These are phyloP conservation scores for Puccinellia tenuiflora DNA, from an alignment of 176 grass and related monocot genomes.

Conservation along the genomic window DNA sequence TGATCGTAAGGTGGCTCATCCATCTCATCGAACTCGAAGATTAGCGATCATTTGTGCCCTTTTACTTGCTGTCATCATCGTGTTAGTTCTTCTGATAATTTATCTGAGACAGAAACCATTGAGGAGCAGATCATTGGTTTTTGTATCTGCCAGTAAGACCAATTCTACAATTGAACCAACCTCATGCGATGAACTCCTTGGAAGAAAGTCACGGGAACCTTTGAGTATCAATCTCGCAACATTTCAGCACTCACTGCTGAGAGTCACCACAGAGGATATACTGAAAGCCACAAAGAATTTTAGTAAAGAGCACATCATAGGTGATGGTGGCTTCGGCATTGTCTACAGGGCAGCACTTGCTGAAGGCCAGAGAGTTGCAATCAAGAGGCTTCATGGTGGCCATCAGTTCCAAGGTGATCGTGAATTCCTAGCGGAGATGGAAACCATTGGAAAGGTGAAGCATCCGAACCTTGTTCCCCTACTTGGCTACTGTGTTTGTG, in stretches of 20 bases:
- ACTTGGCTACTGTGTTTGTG: slow-evolving; percentile 92
- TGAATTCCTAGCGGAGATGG: slow-evolving; percentile 94
- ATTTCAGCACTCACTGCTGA: slow-evolving; percentile 75
- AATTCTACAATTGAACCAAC: slow-evolving; percentile 61
- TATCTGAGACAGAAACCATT: slow-evolving; percentile 49
- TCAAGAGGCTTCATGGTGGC: slow-evolving; percentile 91
- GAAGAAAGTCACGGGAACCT: slow-evolving; percentile 75
- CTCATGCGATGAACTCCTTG: slow-evolving; percentile 81
- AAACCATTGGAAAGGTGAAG: slow-evolving; percentile 97
- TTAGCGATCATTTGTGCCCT: slow-evolving; percentile 35
- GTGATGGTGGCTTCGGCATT: slow-evolving; percentile 90
- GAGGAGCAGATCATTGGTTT: slow-evolving; percentile 34
- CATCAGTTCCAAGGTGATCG: slow-evolving; percentile 78
- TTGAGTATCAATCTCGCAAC: slow-evolving; percentile 95
- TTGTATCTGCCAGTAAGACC: slow-evolving; percentile 41
- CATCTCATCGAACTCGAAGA: slow-evolving; percentile 33
- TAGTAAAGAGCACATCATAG: slow-evolving; percentile 87
- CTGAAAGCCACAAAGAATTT: slow-evolving; percentile 89
- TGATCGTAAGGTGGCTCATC: slow-evolving; percentile 24
- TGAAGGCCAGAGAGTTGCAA: slow-evolving; percentile 61
- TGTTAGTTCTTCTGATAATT: slow-evolving; percentile 35
- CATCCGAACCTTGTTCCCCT: slow-evolving; percentile 86
- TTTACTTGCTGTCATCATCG: slow-evolving; percentile 27
- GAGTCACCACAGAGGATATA: slow-evolving; percentile 79
- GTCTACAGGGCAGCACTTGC: slow-evolving; percentile 77